A percentile compares a stretch with the other conserved stretches of the same genome.
These are phyloP conservation scores for Amaranthus palmeri DNA, from an alignment of 148 eudicot genomes.

Conservation along the genomic window DNA sequence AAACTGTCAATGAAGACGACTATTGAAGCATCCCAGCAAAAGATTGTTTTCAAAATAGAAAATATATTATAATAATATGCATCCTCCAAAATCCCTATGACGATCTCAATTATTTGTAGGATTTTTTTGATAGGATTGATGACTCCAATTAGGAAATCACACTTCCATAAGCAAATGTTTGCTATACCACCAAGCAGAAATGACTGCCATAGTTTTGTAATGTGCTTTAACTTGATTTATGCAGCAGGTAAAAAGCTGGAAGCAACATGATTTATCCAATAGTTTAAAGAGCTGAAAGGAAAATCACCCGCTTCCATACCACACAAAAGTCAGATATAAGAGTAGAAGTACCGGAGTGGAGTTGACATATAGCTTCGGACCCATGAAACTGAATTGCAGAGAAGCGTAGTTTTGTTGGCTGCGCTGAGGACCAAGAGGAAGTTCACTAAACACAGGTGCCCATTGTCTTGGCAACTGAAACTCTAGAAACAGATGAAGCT, in stretches of 20 bases:
- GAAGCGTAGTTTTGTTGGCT: constrained; percentile 70
- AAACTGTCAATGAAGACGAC: too few species aligned
- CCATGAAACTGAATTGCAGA: constrained; percentile 93
- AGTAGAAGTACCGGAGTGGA: constrained; percentile 53
- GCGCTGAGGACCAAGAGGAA: constrained; percentile 94
- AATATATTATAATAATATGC: too few species aligned
- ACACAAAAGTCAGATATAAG: not conserved
- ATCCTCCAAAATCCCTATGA: too few species aligned
- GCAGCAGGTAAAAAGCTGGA: not conserved
- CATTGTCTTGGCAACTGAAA: constrained; percentile 97
- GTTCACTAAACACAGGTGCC: constrained; percentile 98
- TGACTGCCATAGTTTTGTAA: not conserved
- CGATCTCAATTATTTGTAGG: too few species aligned
- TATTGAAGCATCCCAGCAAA: too few species aligned
- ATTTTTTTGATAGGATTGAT: too few species aligned
- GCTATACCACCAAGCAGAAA: not conserved
- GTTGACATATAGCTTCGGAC: constrained; percentile 91
- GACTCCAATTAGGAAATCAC: too few species aligned
- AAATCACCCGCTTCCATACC: not conserved
- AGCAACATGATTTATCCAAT: not conserved
- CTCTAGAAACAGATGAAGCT: constrained; percentile 95
- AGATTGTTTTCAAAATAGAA: too few species aligned
- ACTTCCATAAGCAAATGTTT: too few species aligned
- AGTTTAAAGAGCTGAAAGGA: not conserved
- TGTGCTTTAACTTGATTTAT: not conserved